Evolutionary conservation across 257 asterid genomes (phyloP).

Genomic region (Penstemon barbatus): DNA sequence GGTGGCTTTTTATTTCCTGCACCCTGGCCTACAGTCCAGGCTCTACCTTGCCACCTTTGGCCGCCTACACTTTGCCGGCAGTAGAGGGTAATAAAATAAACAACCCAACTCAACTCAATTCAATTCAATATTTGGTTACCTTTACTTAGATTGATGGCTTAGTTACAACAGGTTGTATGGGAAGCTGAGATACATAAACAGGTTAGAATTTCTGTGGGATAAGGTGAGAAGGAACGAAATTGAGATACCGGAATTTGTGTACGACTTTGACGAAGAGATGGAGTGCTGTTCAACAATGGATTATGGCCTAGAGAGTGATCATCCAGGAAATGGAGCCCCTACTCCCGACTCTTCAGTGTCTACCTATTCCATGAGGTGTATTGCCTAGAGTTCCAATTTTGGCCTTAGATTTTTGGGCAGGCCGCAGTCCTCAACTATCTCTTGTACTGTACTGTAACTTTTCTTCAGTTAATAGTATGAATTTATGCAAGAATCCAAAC

Average conservation of each 20-base stretch:
- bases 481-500: too few relatives aligned
- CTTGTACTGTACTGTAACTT: too few relatives aligned
- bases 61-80: constrained; percentile 54
- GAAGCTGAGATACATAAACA: constrained; percentile 60
- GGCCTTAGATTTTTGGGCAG: too few relatives aligned
- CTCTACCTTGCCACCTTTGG: constrained; percentile 77
- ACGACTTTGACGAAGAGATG: constrained; percentile 65
- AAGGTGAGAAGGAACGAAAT: constrained; percentile 54
- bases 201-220: constrained; percentile 75
- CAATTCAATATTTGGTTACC: too few relatives aligned
- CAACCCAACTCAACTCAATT: not conserved
- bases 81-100: constrained; percentile 41
- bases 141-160: too few relatives aligned
- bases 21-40: constrained; percentile 78
- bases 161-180: constrained; percentile 44
- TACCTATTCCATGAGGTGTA: constrained; percentile 77
- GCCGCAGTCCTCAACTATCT: too few relatives aligned
- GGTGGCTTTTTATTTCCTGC: constrained; percentile 65
- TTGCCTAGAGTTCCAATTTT: constrained; percentile 40
- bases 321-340: constrained; percentile 39
- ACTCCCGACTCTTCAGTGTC: constrained; percentile 43
- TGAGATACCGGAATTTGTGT: constrained; percentile 78
- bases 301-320: constrained; percentile 83
- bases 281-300: constrained; percentile 53
- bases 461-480: too few relatives aligned